Percentiles rank a stretch among this genome's conserved stretches.
Conservation (phyloP, 495 filamentous ascomycete genomes). For the Aspergillus sclerotiicarbonarius region DNA sequence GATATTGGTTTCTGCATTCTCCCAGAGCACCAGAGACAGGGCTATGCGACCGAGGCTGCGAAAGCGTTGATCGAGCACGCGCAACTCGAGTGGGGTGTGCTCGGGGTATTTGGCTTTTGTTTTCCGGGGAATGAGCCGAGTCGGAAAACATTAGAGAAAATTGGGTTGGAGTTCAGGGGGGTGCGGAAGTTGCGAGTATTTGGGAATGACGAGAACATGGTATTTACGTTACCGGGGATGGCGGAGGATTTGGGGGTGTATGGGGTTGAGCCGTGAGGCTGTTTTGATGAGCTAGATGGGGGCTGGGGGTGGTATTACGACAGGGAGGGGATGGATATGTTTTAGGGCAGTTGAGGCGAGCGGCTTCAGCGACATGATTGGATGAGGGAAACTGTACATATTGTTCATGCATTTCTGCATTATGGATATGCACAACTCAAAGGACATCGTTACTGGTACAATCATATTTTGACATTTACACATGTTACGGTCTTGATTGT, state of each 20-base stretch:
- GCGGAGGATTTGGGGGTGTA: neutral
- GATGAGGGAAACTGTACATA: too few relatives aligned
- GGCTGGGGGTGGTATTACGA: neutral
- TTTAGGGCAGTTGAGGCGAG: too few relatives aligned
- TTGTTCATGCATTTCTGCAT: too few relatives aligned
- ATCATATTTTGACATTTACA: too few relatives aligned
- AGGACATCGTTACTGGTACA: too few relatives aligned
- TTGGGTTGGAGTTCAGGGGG: neutral
- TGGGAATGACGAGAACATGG: neutral
- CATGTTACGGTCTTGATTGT: too few relatives aligned
- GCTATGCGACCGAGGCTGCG: slow-evolving; percentile 39
- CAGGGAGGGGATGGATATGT: too few relatives aligned
- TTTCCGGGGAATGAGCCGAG: neutral
- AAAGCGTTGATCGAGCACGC: slow-evolving; percentile 30
- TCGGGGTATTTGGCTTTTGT: slow-evolving; percentile 5
- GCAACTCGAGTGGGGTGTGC: slow-evolving; percentile 17
- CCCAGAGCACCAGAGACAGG: slow-evolving; percentile 30
- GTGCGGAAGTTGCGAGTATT: neutral
- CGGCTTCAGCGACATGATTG: too few relatives aligned
- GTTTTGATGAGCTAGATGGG: too few relatives aligned
- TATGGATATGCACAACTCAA: too few relatives aligned
- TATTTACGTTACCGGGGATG: neutral
- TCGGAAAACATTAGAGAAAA: neutral
- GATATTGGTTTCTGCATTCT: slow-evolving; percentile 38
- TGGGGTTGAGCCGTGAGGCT: neutral